phyloP scores from a whole-genome alignment of 1,139 yeast species.

The Protomyces lactucae-debilis region DNA sequence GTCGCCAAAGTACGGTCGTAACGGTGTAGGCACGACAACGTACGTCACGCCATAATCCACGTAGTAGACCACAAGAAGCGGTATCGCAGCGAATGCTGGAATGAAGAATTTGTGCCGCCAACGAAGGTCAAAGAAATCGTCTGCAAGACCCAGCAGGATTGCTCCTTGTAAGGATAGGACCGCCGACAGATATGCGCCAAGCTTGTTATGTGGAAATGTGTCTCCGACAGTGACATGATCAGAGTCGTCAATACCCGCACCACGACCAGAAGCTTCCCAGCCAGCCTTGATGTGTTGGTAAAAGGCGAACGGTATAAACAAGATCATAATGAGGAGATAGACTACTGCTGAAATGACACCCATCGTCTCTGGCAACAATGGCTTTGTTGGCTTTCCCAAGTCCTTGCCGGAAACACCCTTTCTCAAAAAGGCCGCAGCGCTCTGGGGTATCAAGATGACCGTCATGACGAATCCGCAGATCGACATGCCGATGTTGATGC shows the following conservation, averaged over 20 bases:
- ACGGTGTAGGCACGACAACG: slow-evolving; percentile 74
- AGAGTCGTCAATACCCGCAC: slow-evolving; percentile 53
- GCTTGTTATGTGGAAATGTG: slow-evolving; percentile 71
- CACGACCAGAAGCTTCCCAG: slow-evolving; percentile 35
- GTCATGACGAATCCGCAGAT: slow-evolving; percentile 62
- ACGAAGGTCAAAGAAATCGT: slow-evolving; percentile 87
- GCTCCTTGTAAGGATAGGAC: slow-evolving; percentile 78
- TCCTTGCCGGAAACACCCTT: slow-evolving; percentile 84
- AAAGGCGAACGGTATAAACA: slow-evolving; percentile 84
- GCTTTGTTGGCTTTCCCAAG: slow-evolving; percentile 63
- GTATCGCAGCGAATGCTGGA: slow-evolving; percentile 92
- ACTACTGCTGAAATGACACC: slow-evolving; percentile 83
- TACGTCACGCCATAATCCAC: slow-evolving; percentile 92
- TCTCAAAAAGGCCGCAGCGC: slow-evolving; percentile 60
- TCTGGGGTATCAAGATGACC: slow-evolving; percentile 58
- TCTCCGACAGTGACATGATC: slow-evolving; percentile 1
- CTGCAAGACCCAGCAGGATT: slow-evolving; percentile 80
- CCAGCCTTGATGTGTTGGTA: slow-evolving; percentile 60
- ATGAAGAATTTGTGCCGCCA: slow-evolving; percentile 96
- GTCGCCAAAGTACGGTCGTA: slow-evolving; percentile 42
- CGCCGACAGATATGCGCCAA: slow-evolving; percentile 82
- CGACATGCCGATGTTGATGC: slow-evolving; percentile 52
- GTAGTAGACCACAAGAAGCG: slow-evolving; percentile 81
- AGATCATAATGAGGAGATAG: slow-evolving; percentile 72
- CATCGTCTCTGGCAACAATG: slow-evolving; percentile 81